Evolutionary conservation across 2,329 filamentous ascomycete genomes (phyloP).

Genomic region (Macroventuria anomochaeta): DNA sequence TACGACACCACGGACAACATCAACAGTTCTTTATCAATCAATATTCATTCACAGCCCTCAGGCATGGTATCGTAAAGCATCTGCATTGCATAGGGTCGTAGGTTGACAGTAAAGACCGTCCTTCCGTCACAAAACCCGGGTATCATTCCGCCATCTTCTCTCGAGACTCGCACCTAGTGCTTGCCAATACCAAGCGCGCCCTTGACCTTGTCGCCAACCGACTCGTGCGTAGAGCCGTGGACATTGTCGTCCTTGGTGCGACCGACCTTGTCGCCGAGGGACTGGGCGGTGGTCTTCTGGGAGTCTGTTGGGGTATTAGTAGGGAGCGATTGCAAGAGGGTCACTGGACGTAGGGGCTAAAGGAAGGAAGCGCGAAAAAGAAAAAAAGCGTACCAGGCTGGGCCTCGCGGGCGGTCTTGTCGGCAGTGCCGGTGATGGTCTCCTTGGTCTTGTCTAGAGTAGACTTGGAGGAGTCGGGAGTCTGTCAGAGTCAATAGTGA

Average conservation of each 20-base stretch:
- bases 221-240: slow-evolving; percentile 47
- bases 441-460: slow-evolving; percentile 66
- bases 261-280: slow-evolving; percentile 50
- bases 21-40: too few relatives aligned
- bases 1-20: too few relatives aligned
- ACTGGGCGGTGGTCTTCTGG: slow-evolving; percentile 62
- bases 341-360: neutral
- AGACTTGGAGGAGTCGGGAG: slow-evolving; percentile 67
- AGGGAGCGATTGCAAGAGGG: too few relatives aligned
- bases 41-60: slow-evolving; percentile 17
- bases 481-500: slow-evolving; percentile 44
- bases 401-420: slow-evolving; percentile 57
- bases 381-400: slow-evolving; percentile 46
- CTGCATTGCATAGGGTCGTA: slow-evolving; percentile 2
- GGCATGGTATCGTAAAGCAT: slow-evolving; percentile 30
- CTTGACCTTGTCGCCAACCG: slow-evolving; percentile 57
- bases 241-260: slow-evolving; percentile 49
- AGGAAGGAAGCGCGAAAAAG: neutral
- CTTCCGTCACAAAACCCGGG: slow-evolving; percentile 9
- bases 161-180: slow-evolving; percentile 35
- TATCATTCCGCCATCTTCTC: slow-evolving; percentile 1
- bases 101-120: slow-evolving; percentile 2
- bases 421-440: slow-evolving; percentile 60
- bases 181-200: slow-evolving; percentile 55
- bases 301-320: slow-evolving; percentile 48